phyloP scores from a whole-genome alignment of 164 flowering plant genomes.

The Warburgia ugandensis region DNA sequence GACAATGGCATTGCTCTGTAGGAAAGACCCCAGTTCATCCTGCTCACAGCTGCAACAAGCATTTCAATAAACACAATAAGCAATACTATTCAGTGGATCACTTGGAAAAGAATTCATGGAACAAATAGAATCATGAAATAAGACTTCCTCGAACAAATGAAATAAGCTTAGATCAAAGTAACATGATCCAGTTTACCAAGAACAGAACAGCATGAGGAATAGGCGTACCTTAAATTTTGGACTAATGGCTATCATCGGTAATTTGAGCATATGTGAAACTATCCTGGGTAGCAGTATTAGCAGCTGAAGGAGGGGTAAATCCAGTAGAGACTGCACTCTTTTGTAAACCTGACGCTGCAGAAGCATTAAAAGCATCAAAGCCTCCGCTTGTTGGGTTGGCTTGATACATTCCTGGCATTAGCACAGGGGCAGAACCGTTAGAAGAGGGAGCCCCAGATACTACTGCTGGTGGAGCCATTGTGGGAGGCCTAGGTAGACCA shows the following conservation, averaged over 20 bases:
- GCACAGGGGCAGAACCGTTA: slow-evolving; percentile 35
- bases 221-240: slow-evolving; percentile 1
- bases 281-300: slow-evolving; percentile 10
- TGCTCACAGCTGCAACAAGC: no score
- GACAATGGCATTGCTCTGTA: no score
- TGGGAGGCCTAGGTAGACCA: slow-evolving; percentile 51
- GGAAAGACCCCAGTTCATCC: no score
- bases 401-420: slow-evolving; percentile 36
- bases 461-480: slow-evolving; percentile 20
- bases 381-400: slow-evolving; percentile 36
- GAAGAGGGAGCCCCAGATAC: slow-evolving; percentile 41
- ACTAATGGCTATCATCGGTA: slow-evolving; percentile 30
- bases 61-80: no score
- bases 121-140: no score
- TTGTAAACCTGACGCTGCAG: slow-evolving; percentile 12
- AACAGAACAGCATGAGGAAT: neutral
- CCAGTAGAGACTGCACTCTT: slow-evolving; percentile 5
- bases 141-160: no score
- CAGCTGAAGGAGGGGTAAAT: slow-evolving; percentile 9
- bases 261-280: slow-evolving; percentile 23
- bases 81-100: no score
- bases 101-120: no score
- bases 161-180: no score
- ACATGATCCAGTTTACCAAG: no score
- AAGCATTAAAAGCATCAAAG: slow-evolving; percentile 28